A percentile compares a stretch with the other conserved stretches of the same genome.
Evolutionary conservation across 257 asterid genomes (phyloP).

Genomic region (Jaltomata sinuosa): DNA sequence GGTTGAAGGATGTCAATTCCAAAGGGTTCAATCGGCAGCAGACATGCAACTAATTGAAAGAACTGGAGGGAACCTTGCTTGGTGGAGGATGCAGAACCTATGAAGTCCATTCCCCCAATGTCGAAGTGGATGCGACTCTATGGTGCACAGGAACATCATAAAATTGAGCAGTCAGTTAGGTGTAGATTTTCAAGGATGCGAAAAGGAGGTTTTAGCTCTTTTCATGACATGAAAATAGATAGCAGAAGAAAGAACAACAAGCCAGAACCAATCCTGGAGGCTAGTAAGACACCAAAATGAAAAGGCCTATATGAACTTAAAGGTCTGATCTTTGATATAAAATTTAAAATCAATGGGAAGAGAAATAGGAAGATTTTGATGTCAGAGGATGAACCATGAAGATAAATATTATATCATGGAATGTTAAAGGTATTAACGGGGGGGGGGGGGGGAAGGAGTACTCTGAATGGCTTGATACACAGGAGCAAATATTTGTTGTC

Average conservation of each 20-base stretch:
- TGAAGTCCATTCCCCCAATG: neutral
- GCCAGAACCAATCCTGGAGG: neutral
- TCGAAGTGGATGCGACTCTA: neutral
- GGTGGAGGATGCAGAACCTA: neutral
- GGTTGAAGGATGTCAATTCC: neutral
- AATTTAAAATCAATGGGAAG: neutral
- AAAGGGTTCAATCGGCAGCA: neutral
- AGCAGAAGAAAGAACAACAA: neutral
- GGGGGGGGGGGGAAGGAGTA: neutral
- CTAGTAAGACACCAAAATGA: neutral
- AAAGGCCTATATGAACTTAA: neutral
- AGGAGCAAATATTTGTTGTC: neutral
- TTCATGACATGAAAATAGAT: neutral
- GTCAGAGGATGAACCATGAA: neutral
- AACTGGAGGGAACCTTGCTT: neutral
- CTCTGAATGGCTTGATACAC: neutral
- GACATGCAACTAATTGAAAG: neutral
- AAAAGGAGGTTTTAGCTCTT: neutral
- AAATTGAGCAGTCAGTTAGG: neutral
- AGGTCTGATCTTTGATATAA: neutral
- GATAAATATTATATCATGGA: neutral
- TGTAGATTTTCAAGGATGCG: neutral
- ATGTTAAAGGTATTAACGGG: no score
- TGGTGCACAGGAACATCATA: neutral
- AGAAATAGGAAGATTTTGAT: neutral